Base-by-base conservation (phyloP, 352 stramenopile species). In the Vaucheria bursata region DNA sequence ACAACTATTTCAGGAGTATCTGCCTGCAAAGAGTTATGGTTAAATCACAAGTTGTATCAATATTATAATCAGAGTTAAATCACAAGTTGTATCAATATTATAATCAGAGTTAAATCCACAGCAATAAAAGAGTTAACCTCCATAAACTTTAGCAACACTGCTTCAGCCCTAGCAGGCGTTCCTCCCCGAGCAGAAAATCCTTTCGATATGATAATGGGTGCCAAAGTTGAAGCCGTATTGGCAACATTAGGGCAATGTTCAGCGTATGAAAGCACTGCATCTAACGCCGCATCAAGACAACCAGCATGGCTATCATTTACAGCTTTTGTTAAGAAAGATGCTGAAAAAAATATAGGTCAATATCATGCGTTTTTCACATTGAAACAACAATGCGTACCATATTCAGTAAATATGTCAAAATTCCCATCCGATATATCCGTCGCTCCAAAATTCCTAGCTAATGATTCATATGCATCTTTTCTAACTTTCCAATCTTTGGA, bases 131-230 rank as follows among this genome's bases (percentile, higher is more conserved):
- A 8, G 34, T 67, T 64, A 39, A 83, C 78, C 78, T 83, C 78
- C 73, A 83, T 83, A 36, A 83, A 71, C n/a, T 83, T 83, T 40
- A 83, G 73, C 32, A 83, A 53, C 39, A 37, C 64, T 1, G 65
- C 53, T 69, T 83, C 78, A 38, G 78, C 78, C 40, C 38, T 76
- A 29, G 38, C 53, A 34, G 66, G 25, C 8, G 71, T 74, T 65
- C 32, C 72, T 52, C 52, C 52, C 12, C 78, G 40, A 45, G 72
- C 69, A 39, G 72, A 77, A 38, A 83, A 77, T n/a, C 78, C 78
- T 71, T 83, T 83, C 7, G 73, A 36, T 32, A 83, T 71, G 33
- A 80, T 32, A 12, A 12, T 52, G 49, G 73, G 73, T 33, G 65
- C 38, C n/a, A 83, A 50, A 4, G 71, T 59, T 32, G 18, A 37